A percentile compares a stretch with the other conserved stretches of the same genome.
phyloP scores from a whole-genome alignment of 371 early-diverging fungal species.

The Lichtheimia hyalospora region DNA sequence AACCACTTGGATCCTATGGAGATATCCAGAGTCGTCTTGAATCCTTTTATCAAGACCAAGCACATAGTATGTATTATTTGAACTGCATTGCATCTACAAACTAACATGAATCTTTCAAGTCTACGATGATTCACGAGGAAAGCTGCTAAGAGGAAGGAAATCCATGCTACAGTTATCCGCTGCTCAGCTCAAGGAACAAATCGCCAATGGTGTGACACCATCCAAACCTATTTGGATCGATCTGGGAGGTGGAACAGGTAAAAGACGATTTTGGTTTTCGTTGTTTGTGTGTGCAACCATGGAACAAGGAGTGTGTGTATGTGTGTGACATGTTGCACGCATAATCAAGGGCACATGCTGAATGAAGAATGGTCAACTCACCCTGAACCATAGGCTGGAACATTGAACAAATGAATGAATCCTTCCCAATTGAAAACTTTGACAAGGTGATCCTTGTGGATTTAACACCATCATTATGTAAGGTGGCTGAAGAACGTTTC shows the following conservation, averaged over 20 bases:
- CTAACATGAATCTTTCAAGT: slow-evolving; percentile 25
- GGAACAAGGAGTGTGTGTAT: no score
- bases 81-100: not conserved
- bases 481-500: slow-evolving; percentile 78
- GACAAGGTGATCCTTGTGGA: slow-evolving; percentile 82
- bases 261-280: not conserved
- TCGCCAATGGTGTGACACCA: slow-evolving; percentile 25
- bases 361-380: no score
- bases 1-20: slow-evolving; percentile 64
- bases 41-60: slow-evolving; percentile 76
- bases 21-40: slow-evolving; percentile 70
- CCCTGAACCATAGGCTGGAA: slow-evolving; percentile 60
- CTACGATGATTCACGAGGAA: slow-evolving; percentile 61
- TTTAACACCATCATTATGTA: slow-evolving; percentile 80
- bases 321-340: no score
- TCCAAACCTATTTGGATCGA: slow-evolving; percentile 75
- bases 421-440: slow-evolving; percentile 74
- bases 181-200: slow-evolving; percentile 67
- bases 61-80: slow-evolving; percentile 51
- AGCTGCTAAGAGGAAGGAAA: slow-evolving; percentile 75
- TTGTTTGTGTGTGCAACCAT: not conserved
- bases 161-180: slow-evolving; percentile 82
- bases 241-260: slow-evolving; percentile 86
- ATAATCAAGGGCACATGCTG: no score
- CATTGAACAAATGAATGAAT: slow-evolving; percentile 80